phyloP scores from a whole-genome alignment of 495 filamentous ascomycete species.

The Hyaloscypha hepaticicola region DNA sequence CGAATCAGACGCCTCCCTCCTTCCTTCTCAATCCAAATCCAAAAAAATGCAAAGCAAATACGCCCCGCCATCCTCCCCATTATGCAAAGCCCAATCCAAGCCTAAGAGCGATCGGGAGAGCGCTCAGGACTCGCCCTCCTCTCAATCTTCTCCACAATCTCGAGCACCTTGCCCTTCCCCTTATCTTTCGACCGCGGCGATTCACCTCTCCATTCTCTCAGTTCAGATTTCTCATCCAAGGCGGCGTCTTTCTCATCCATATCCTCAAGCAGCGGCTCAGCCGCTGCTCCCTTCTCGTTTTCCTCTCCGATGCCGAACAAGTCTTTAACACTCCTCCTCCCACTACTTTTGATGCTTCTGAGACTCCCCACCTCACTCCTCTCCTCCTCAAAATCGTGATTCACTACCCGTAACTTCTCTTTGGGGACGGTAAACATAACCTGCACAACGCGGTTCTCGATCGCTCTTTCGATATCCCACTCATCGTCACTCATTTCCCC shows the following conservation, averaged over 20 bases:
- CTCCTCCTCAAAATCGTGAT: constrained; percentile 41
- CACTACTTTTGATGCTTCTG: constrained; percentile 25
- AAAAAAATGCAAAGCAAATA: neutral
- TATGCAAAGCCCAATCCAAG: neutral
- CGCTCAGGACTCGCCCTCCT: constrained; percentile 9
- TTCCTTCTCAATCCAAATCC: neutral
- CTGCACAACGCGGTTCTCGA: constrained; percentile 78
- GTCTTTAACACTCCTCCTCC: constrained; percentile 9
- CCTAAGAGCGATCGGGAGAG: neutral
- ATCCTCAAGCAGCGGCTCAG: neutral
- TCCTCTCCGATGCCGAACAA: neutral
- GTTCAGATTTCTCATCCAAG: neutral
- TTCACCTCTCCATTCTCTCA: neutral
- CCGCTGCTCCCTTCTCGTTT: neutral
- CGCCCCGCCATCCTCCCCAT: neutral
- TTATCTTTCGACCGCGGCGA: constrained; percentile 4
- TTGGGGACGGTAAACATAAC: constrained; percentile 92
- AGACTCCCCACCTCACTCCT: constrained; percentile 24
- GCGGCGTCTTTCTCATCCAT: neutral
- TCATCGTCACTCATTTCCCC: constrained; percentile 59
- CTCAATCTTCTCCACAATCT: constrained; percentile 31
- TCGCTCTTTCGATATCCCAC: constrained; percentile 87
- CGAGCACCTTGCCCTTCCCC: constrained; percentile 19
- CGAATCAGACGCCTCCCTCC: neutral
- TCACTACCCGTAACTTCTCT: constrained; percentile 82